phyloP scores from a whole-genome alignment of 371 early-diverging fungal species.

The Apophysomyces ossiformis region DNA sequence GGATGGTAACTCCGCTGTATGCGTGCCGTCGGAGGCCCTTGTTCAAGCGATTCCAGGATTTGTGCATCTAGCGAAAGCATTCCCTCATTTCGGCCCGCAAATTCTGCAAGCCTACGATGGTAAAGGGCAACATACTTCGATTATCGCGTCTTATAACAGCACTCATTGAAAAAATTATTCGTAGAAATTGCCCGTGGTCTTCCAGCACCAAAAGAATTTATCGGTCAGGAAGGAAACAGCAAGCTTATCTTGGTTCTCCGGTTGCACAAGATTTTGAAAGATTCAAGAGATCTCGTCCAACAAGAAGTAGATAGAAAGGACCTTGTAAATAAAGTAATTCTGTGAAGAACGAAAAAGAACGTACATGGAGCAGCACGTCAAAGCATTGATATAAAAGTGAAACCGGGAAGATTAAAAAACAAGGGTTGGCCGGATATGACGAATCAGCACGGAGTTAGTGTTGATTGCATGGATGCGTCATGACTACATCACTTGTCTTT shows the following conservation, averaged over 20 bases:
- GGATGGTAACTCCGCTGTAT: constrained; percentile 24
- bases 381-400: background rate
- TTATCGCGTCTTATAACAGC: no score
- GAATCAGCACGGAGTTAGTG: no score
- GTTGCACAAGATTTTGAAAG: constrained; percentile 41
- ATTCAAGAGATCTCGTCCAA: constrained; percentile 37
- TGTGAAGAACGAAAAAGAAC: constrained; percentile 8
- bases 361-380: background rate
- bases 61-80: constrained; percentile 48
- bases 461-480: background rate
- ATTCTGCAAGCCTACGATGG: constrained; percentile 44
- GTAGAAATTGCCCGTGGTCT: constrained; percentile 43
- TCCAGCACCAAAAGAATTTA: constrained; percentile 44
- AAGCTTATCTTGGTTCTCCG: constrained; percentile 49
- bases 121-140: constrained; percentile 17
- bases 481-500: background rate
- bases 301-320: constrained; percentile 33
- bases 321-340: constrained; percentile 38
- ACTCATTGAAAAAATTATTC: no score
- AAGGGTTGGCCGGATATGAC: no score
- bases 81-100: constrained; percentile 44
- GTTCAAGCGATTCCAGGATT: constrained; percentile 49
- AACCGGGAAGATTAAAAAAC: background rate
- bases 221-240: constrained; percentile 47
- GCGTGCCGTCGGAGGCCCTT: constrained; percentile 45